These are phyloP conservation scores for Saprolegnia diclina DNA, from an alignment of 352 stramenopile species.

Conservation along the genomic window DNA sequence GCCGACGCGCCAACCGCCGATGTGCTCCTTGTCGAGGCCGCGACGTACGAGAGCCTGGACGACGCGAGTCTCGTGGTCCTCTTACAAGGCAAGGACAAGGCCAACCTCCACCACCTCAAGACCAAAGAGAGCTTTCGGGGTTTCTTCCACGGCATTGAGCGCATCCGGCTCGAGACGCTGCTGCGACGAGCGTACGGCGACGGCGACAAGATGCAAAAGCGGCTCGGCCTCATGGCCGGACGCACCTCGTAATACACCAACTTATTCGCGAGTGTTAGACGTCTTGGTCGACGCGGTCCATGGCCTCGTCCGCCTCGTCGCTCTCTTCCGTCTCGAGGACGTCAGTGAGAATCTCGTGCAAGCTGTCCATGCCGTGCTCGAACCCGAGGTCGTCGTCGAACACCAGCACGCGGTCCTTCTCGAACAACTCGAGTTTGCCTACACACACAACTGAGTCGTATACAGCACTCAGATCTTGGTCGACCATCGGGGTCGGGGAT, in stretches of 20 bases:
- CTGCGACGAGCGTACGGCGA: constrained; percentile 48
- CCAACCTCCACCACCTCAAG: constrained; percentile 45
- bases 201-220: constrained; percentile 46
- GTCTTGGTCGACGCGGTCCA: not conserved
- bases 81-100: constrained; percentile 39
- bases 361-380: constrained; percentile 50
- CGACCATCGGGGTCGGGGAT: not conserved
- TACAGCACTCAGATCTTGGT: not conserved
- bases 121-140: constrained; percentile 62
- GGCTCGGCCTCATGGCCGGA: constrained; percentile 64
- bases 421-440: constrained; percentile 2
- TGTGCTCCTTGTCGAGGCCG: not conserved
- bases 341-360: constrained; percentile 3
- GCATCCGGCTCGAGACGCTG: constrained; percentile 41
- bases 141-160: constrained; percentile 59
- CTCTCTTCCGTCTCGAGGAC: not conserved
- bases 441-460: not conserved
- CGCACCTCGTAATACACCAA: not conserved
- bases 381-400: constrained; percentile 63
- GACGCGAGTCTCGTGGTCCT: constrained; percentile 47
- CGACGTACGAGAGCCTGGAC: constrained; percentile 42
- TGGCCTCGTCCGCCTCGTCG: not conserved
- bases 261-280: not conserved
- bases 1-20: no score
- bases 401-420: constrained; percentile 37